Evolutionary conservation across 1,284 basidiomycete genomes (phyloP).

Genomic region (Trichosporon ovoides): DNA sequence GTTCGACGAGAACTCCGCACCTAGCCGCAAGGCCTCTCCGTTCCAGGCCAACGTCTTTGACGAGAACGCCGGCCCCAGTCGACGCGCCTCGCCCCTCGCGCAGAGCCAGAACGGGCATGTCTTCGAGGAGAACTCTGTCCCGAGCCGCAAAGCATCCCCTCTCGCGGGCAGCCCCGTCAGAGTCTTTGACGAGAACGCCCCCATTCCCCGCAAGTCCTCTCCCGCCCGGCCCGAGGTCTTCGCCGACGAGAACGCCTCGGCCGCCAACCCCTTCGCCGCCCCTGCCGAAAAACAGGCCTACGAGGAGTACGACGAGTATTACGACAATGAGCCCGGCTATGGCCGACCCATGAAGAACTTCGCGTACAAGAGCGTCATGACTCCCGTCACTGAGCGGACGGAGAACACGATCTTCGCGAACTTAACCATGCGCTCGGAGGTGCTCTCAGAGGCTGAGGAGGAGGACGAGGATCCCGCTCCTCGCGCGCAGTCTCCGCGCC

Average conservation of each 20-base stretch:
- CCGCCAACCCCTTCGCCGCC: slow-evolving; percentile 18
- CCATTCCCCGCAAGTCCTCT: slow-evolving; percentile 1
- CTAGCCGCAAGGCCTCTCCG: neutral
- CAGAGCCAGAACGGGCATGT: neutral
- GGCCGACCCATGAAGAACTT: slow-evolving; percentile 62
- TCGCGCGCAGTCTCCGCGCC: slow-evolving; percentile 7
- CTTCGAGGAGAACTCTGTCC: neutral
- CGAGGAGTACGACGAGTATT: slow-evolving; percentile 9
- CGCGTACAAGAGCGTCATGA: slow-evolving; percentile 68
- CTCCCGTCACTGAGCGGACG: slow-evolving; percentile 89
- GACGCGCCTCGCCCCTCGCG: neutral
- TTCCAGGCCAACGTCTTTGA: neutral
- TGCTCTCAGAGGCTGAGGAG: slow-evolving; percentile 11
- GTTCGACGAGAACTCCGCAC: slow-evolving; percentile 4
- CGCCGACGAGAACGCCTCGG: slow-evolving; percentile 21
- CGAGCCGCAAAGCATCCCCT: neutral
- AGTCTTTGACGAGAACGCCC: neutral
- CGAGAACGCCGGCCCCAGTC: neutral
- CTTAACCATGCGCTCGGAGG: slow-evolving; percentile 1
- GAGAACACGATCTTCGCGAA: slow-evolving; percentile 66
- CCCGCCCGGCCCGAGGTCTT: slow-evolving; percentile 9
- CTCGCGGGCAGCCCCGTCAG: neutral
- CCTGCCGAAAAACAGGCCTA: slow-evolving; percentile 16
- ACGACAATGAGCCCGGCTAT: slow-evolving; percentile 50
- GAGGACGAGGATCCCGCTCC: slow-evolving; percentile 26